Conservation (phyloP, 331 rosid species). For the Spiraea crenata region DNA sequence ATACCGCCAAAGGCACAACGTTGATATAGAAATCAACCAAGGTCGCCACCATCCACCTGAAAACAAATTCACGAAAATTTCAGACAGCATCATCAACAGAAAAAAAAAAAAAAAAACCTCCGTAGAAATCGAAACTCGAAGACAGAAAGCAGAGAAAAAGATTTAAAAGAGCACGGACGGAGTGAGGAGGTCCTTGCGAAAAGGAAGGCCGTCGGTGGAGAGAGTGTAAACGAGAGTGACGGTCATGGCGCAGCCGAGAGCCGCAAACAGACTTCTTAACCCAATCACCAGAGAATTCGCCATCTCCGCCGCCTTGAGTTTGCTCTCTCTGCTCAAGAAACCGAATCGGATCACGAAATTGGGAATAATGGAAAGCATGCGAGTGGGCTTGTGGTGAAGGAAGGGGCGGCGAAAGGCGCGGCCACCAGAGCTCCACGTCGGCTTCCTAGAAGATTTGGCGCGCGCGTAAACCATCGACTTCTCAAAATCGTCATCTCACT, state of each 20-base stretch:
- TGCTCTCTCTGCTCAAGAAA: too few relatives aligned
- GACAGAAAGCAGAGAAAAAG: slow-evolving; percentile 9
- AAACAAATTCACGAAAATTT: slow-evolving; percentile 5
- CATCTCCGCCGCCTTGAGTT: slow-evolving; percentile 24
- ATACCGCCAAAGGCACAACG: slow-evolving; percentile 55
- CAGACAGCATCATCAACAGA: not conserved
- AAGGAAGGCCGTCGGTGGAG: slow-evolving; percentile 61
- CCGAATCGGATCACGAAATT: too few relatives aligned
- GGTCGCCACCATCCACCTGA: slow-evolving; percentile 81
- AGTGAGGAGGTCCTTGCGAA: slow-evolving; percentile 55
- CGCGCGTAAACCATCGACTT: too few relatives aligned
- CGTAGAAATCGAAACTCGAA: not conserved
- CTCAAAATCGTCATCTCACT: too few relatives aligned
- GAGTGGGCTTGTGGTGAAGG: too few relatives aligned
- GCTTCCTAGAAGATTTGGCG: too few relatives aligned
- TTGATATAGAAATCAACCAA: slow-evolving; percentile 82
- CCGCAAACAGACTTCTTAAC: slow-evolving; percentile 43
- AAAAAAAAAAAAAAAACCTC: not conserved
- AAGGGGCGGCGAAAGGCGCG: too few relatives aligned
- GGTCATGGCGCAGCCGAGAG: slow-evolving; percentile 48
- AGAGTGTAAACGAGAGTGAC: slow-evolving; percentile 54
- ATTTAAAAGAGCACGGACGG: slow-evolving; percentile 54
- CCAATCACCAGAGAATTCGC: slow-evolving; percentile 43
- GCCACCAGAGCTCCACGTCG: too few relatives aligned
- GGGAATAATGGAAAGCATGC: too few relatives aligned